These are phyloP conservation scores for Trichoderma asperelloides DNA, from an alignment of 495 filamentous ascomycete species.

Conservation along the genomic window DNA sequence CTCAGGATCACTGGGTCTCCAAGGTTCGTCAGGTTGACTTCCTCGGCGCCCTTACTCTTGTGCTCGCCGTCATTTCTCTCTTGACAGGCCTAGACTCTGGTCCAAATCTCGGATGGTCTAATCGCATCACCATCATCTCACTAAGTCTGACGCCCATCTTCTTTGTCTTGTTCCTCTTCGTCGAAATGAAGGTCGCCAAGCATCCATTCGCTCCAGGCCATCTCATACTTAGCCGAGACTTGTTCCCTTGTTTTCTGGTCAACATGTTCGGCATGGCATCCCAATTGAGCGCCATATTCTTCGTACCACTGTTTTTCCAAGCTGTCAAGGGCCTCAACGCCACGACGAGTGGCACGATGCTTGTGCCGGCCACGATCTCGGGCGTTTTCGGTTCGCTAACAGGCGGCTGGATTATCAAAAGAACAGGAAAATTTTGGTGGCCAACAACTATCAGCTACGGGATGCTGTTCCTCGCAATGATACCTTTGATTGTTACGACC, in stretches of 20 bases:
- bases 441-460: constrained; percentile 55
- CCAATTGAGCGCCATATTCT: constrained; percentile 60
- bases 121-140: constrained; percentile 49
- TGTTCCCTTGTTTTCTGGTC: constrained; percentile 60
- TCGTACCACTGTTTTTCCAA: constrained; percentile 74
- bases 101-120: constrained; percentile 61
- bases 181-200: constrained; percentile 62
- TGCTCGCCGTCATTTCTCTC: constrained; percentile 63
- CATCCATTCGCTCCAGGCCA: constrained; percentile 75
- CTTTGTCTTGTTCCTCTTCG: constrained; percentile 57
- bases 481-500: constrained; percentile 43
- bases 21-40: constrained; percentile 73
- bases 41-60: constrained; percentile 58
- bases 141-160: constrained; percentile 49
- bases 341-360: constrained; percentile 52
- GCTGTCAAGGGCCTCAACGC: constrained; percentile 60
- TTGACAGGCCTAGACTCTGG: constrained; percentile 72
- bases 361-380: constrained; percentile 57
- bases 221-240: constrained; percentile 60
- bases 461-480: constrained; percentile 41
- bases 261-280: constrained; percentile 71
- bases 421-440: constrained; percentile 71
- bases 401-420: constrained; percentile 63
- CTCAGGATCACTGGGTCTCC: constrained; percentile 31
- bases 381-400: constrained; percentile 61